A percentile compares a stretch with the other conserved stretches of the same genome.
These are phyloP conservation scores for Zygosaccharomyces pseudorouxii DNA, from an alignment of 805 yeast species.

Conservation along the genomic window DNA sequence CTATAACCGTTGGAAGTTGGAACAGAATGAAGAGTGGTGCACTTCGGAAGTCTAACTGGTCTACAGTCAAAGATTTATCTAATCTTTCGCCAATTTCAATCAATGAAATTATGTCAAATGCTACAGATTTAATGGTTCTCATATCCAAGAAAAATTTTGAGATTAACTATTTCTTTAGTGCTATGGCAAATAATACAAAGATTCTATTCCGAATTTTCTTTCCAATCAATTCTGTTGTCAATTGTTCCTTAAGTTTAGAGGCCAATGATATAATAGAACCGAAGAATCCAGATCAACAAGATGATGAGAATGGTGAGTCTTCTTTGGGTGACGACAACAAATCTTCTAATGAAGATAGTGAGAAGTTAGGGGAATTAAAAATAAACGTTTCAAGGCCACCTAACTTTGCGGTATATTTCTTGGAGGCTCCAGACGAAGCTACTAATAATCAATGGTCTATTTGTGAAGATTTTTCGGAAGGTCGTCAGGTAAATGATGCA, in stretches of 20 bases:
- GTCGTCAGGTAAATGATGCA: conserved; percentile 72
- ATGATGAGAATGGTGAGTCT: conserved; percentile 10
- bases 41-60: conserved; percentile 35
- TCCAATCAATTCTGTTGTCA: conserved; percentile 56
- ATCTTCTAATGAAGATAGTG: conserved; percentile 12
- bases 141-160: conserved; percentile 67
- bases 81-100: conserved; percentile 66
- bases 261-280: conserved; percentile 30
- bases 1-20: conserved; percentile 76
- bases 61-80: conserved; percentile 43
- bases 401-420: conserved; percentile 71
- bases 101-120: conserved; percentile 54
- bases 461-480: conserved; percentile 81
- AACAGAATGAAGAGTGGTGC: conserved; percentile 69
- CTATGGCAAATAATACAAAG: conserved; percentile 61
- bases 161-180: conserved; percentile 73
- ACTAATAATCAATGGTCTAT: conserved; percentile 42
- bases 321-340: conserved; percentile 15
- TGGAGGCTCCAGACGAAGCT: conserved; percentile 43
- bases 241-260: conserved; percentile 53
- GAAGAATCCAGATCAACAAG: conserved; percentile 18
- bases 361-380: conserved; percentile 43
- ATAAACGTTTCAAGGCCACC: conserved; percentile 56
- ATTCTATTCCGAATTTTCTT: conserved; percentile 69
- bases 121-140: conserved; percentile 67